Base-by-base conservation (phyloP, 192 early-diverging fungal species). In the Mortierella alpina region DNA sequence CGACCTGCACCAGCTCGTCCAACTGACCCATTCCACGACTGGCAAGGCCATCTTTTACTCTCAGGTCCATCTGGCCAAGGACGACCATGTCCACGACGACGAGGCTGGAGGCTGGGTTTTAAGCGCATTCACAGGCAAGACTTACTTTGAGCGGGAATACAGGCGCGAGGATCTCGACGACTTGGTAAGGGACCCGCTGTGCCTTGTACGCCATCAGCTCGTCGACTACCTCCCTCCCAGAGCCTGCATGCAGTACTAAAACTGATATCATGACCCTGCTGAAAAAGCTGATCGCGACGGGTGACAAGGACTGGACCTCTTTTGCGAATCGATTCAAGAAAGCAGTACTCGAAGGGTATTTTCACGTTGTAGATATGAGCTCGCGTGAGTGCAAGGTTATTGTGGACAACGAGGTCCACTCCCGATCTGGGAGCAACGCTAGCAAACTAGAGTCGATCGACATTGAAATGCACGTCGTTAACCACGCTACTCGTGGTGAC, bases 111-210 rank as follows among this genome's bases (percentile, higher is more conserved):
- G 76, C 7, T 80, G 76, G 76, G 9, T 72, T 18, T 46, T 80
- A 7, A 80, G 76, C 49, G 65, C 76, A 17, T 80, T 80, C 39
- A 80, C 76, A 4, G 76, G 76, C 1, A 80, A 80, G 44, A 56
- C 58, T n/a, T 80, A 80, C 40, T 80, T 80, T 20, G 76, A 80
- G 54, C 64, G 76, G n/a, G 76, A 80, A 31, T 80, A 80, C 57
- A 56, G 70, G 7, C 68, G 70, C 8, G 76, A 80, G 13, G 76
- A 80, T 17, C 59, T 80, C 5, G 64, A 80, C n/a, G 70, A 80
- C 15, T 20, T 71, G n/a, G 69, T 71, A 47, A 59, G 42, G 17
- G 11, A 7, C 13, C n/a, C 13, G 6, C 41, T 12, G 6, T 2
- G 1, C 40, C 23, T 61, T 39, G 41, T 67, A 60, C 2, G 48